Conservation (phyloP, 1,139 yeast genomes). For the Komagataea norvegica region DNA sequence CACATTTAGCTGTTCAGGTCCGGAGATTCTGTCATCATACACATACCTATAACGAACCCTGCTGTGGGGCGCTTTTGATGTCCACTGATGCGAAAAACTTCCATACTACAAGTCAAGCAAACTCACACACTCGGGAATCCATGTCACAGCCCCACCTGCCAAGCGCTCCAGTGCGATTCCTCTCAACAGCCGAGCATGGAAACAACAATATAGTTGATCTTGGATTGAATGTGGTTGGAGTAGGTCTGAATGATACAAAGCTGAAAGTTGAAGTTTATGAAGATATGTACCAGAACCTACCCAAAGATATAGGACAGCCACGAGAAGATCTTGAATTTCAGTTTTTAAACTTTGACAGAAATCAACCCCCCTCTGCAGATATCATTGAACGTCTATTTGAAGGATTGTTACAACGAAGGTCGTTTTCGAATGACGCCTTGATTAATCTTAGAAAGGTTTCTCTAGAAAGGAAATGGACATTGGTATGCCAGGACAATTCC, state of each 20-base stretch:
- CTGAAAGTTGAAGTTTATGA: conserved; percentile 8
- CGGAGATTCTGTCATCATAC: too few species aligned
- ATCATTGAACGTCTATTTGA: conserved; percentile 21
- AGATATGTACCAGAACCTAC: conserved; percentile 3
- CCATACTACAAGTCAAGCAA: too few species aligned
- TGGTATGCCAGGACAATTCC: conserved; percentile 24
- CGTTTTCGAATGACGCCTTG: conserved; percentile 22
- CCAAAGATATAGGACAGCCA: not conserved
- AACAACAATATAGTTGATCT: conserved; percentile 14
- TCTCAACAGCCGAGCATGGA: too few species aligned
- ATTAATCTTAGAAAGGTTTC: conserved; percentile 17
- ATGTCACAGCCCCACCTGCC: too few species aligned
- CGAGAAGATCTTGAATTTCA: conserved; percentile 15
- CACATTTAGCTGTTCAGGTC: too few species aligned
- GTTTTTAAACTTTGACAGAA: conserved; percentile 24
- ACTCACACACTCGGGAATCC: too few species aligned
- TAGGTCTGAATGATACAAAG: conserved; percentile 13
- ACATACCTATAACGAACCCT: too few species aligned
- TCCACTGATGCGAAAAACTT: too few species aligned
- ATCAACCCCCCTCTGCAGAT: conserved; percentile 24
- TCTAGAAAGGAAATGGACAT: conserved; percentile 22
- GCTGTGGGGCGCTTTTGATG: too few species aligned
- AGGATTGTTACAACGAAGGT: conserved; percentile 18
- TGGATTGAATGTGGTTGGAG: conserved; percentile 23
- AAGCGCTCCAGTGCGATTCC: too few species aligned